Evolutionary conservation across 768 basidiomycete genomes (phyloP).

Genomic region (Thelephora aurantiotincta): DNA sequence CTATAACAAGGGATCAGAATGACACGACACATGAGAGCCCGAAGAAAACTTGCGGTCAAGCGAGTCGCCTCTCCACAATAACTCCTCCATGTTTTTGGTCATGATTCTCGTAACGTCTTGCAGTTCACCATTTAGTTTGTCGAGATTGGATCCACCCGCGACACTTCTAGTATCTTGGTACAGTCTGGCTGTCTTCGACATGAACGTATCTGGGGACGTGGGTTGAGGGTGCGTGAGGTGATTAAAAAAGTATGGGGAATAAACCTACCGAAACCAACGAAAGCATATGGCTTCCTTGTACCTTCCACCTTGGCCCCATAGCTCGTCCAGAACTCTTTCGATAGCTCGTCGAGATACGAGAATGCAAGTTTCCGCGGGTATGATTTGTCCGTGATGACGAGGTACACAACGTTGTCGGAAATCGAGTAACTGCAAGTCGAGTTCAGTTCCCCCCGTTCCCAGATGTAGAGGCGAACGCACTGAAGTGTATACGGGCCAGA

Average conservation of each 20-base stretch:
- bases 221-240: not conserved
- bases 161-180: conserved; percentile 85
- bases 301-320: conserved; percentile 91
- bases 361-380: conserved; percentile 96
- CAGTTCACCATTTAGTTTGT: conserved; percentile 87
- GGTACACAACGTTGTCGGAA: conserved; percentile 83
- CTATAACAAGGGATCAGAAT: conserved; percentile 22
- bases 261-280: conserved; percentile 87
- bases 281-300: conserved; percentile 94
- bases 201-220: conserved; percentile 73
- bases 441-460: not conserved
- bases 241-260: conserved; percentile 1
- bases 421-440: conserved; percentile 78
- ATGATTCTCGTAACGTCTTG: conserved; percentile 98
- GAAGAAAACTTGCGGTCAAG: conserved; percentile 61
- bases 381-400: conserved; percentile 91
- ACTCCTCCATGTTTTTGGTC: conserved; percentile 99
- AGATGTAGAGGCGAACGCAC: conserved; percentile 32
- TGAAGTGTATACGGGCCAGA: conserved; percentile 92
- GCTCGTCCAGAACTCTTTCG: conserved; percentile 86
- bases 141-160: conserved; percentile 50
- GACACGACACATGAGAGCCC: not conserved
- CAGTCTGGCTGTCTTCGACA: conserved; percentile 91
- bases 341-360: conserved; percentile 92
- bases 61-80: conserved; percentile 95